phyloP scores from a whole-genome alignment of 305 asterid species.

The Petunia hybrid region DNA sequence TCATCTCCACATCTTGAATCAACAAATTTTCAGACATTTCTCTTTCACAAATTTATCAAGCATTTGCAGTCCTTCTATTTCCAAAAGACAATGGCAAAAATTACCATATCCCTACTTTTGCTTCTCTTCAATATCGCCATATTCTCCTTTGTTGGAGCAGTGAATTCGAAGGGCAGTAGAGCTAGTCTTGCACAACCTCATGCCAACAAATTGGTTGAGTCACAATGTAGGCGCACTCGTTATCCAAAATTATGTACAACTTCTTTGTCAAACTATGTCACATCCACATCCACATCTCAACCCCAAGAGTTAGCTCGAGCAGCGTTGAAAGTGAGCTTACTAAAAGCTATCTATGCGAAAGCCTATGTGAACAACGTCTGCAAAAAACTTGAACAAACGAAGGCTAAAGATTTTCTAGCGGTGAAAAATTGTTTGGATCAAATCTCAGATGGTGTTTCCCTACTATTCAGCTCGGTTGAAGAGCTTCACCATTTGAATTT shows the following conservation, averaged over 20 bases:
- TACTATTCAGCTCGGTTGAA: slow-evolving; percentile 50
- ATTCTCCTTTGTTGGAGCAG: slow-evolving; percentile 31
- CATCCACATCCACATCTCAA: slow-evolving; percentile 38
- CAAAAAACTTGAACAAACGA: slow-evolving; percentile 40
- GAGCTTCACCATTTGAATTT: slow-evolving; percentile 53
- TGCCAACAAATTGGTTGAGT: slow-evolving; percentile 41
- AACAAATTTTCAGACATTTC: neutral
- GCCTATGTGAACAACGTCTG: slow-evolving; percentile 50
- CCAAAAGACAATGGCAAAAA: slow-evolving; percentile 44
- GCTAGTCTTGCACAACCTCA: slow-evolving; percentile 41
- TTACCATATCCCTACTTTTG: slow-evolving; percentile 34
- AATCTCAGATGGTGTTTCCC: slow-evolving; percentile 59
- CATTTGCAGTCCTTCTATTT: neutral
- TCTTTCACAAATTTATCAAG: neutral
- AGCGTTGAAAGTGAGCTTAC: slow-evolving; percentile 56
- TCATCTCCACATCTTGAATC: slow-evolving; percentile 31
- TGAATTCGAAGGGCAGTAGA: neutral
- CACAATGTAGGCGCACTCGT: slow-evolving; percentile 51
- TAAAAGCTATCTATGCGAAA: slow-evolving; percentile 50
- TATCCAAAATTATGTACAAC: slow-evolving; percentile 54
- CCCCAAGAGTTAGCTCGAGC: slow-evolving; percentile 52
- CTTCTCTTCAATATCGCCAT: slow-evolving; percentile 32
- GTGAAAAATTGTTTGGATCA: slow-evolving; percentile 60
- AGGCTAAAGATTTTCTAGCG: slow-evolving; percentile 42
- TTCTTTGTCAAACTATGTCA: slow-evolving; percentile 45